Percentiles rank a stretch among this genome's conserved stretches.
Evolutionary conservation across 2,329 filamentous ascomycete species (phyloP).

Genomic region (Zasmidium citrigriseum): DNA sequence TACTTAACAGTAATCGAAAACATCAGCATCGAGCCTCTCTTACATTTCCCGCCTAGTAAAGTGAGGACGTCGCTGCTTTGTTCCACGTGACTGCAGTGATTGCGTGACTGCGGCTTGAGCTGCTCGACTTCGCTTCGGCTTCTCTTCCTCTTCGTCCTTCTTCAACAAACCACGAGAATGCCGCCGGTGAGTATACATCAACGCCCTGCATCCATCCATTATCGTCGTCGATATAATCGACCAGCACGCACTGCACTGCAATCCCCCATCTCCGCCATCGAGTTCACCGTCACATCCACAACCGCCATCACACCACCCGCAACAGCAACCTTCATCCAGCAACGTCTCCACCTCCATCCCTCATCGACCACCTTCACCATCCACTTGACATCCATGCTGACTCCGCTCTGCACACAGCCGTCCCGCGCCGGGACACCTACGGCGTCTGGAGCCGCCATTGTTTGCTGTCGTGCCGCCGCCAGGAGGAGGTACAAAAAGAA

Average conservation of each 20-base stretch:
- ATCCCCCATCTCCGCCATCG: too few species aligned
- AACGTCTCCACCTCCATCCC: background rate
- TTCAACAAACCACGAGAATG: background rate
- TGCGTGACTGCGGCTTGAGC: background rate
- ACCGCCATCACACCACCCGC: too few species aligned
- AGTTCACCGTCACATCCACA: too few species aligned
- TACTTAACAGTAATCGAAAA: too few species aligned
- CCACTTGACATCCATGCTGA: background rate
- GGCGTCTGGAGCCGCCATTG: background rate
- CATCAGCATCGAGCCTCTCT: too few species aligned
- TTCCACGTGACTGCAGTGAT: background rate
- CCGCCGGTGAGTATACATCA: background rate
- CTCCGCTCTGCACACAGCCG: background rate
- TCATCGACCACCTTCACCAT: background rate
- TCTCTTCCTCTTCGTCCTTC: background rate
- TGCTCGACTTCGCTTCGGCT: background rate
- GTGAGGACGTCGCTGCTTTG: too few species aligned
- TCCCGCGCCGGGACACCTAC: background rate
- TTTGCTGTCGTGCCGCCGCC: background rate
- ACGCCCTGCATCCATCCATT: background rate
- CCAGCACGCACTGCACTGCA: too few species aligned
- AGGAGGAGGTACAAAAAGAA: background rate
- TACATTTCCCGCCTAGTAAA: too few species aligned
- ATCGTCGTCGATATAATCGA: too few species aligned
- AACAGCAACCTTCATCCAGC: too few species aligned